Percentiles rank a stretch among this genome's conserved stretches.
phyloP scores from a whole-genome alignment of 441 rosid genomes.

The Omphalea diandra region DNA sequence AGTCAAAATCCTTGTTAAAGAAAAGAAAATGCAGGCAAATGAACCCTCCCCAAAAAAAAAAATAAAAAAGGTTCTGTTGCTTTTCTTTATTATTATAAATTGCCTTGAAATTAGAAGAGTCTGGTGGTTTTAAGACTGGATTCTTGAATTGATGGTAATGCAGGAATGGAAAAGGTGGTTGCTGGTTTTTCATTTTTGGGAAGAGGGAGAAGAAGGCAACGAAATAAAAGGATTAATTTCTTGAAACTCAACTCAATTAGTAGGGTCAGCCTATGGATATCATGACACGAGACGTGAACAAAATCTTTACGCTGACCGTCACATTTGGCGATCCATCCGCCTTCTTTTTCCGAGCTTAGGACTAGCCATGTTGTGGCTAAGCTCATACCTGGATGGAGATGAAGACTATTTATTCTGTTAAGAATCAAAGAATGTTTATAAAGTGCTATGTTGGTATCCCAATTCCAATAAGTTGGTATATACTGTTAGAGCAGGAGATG shows the following conservation, averaged over 20 bases:
- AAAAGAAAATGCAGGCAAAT: background rate
- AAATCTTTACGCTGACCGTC: background rate
- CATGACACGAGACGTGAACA: background rate
- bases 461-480: constrained; percentile 6
- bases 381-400: background rate
- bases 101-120: background rate
- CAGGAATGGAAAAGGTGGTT: constrained; percentile 36
- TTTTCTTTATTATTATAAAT: background rate
- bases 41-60: background rate
- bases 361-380: background rate
- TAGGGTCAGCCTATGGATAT: background rate
- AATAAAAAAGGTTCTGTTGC: too few species aligned
- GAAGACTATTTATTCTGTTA: background rate
- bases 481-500: background rate
- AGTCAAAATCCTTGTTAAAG: background rate
- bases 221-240: constrained; percentile 3
- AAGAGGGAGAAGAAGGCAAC: constrained; percentile 22
- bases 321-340: background rate
- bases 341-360: background rate
- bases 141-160: constrained; percentile 10
- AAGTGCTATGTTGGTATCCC: constrained; percentile 7
- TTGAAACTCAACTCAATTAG: background rate
- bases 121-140: background rate
- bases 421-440: background rate
- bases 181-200: constrained; percentile 36